Evolutionary conservation across 139 green algal species (phyloP), one percentile per base, ranked within the genome.

Genomic region (Gonium pectorale): DNA sequence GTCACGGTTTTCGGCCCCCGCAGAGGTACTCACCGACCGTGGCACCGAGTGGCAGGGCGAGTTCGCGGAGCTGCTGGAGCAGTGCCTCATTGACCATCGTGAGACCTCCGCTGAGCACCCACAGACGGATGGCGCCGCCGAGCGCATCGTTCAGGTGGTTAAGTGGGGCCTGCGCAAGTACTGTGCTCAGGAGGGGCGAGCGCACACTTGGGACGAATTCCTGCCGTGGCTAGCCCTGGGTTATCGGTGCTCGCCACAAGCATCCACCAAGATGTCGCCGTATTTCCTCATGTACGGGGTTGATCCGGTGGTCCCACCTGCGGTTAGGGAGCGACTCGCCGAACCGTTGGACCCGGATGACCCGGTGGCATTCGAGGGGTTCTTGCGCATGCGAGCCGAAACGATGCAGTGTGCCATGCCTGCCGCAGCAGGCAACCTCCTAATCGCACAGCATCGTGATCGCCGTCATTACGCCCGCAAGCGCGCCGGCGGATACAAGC

Each of bases 371-470:
- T 54, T 60, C 9, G 21, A 51, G 2, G 31, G 38, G 2, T 26
- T 26, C 21, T 26, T 87, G 31, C 2, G 35, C 33, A 13, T 27
- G 3, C 71, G 80, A 4, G 78, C 40, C 9, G 26, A 69, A 5
- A 0, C 52, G 1, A 27, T 81, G 78, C 62, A 41, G 31, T 31
- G 24, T 5, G 0, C 49, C 15, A 44, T 31, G 4, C 60, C 56
- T 1, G 29, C 46, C 0, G 73, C 73, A 11, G 67, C 38, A 26
- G 15, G 73, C 6, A 81, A 87, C 56, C 37, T 90, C 26, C 41
- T 49, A 31, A 90, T 87, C 46, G 71, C 86, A 0, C 86, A 90
- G 74, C 80, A 87, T 54, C 24, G 86, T 0, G 86, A 90, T 54
- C 62, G 19, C 1, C 70, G 59, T 37, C 63, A 71, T 2, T 89